Evolutionary conservation across 2,329 filamentous ascomycete species (phyloP), one percentile per base, ranked within the genome.

Genomic region (Ustulina deusta): DNA sequence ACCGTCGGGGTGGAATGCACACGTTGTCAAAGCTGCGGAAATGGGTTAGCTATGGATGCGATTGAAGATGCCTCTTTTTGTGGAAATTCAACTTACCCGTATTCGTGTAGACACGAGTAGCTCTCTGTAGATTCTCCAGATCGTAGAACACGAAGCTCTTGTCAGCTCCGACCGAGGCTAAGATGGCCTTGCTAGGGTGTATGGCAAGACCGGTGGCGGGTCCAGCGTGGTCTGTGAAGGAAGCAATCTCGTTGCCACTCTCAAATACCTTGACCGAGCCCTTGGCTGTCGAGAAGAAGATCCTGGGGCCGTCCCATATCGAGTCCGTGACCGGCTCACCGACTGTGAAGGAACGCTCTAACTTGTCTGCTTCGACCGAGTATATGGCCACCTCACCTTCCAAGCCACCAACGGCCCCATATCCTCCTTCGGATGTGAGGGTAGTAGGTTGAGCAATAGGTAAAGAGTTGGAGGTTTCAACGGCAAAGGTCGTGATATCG

Each of bases 131-230:
- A 3, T 84, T 85, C 22, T 85, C 80, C 44, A 97, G 80, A 72
- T 98, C 93, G 80, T 98, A 97, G 69, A 98, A 89, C 1, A 94
- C 89, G 76, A 97, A 94, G 79, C 92, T 95, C 87, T 97, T 97
- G 79, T 99, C 96, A 1, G 89, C 87, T 56, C 95, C 94, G 38
- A 96, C 92, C 0, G 95, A 97, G 1, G 93, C 95, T 54, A 97
- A 79, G 64, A 99, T 89, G 61, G 91, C 88, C 44, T 91, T 92
- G 71, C 92, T 91, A 0, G 96, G 93, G 78, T 99, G 96, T 7
- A 94, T 78, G 40, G 93, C 89, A 65, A 99, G 80, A 5, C 88
- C 91, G 9, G 90, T 96, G 1, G 90, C 91, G 64, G 92, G 85
- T 4, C 94, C 95, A 25, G 94, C 92, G 79, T 99, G 96, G 60